Evolutionary conservation across 2,329 filamentous ascomycete genomes (phyloP).

Genomic region (Intubia oerlemansii): DNA sequence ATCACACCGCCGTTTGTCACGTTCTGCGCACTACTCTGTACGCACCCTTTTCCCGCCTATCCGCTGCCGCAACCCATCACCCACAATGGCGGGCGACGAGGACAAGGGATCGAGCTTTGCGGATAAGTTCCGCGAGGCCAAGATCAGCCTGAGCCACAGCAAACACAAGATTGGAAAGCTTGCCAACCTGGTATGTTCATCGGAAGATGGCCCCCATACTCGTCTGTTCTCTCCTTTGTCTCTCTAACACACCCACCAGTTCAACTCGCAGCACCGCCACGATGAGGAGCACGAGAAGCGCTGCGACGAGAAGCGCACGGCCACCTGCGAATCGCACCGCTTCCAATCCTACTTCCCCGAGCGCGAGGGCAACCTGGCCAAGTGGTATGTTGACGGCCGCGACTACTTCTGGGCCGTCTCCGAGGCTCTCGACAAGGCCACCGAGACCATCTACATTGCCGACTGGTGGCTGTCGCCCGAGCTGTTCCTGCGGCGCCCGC

Average conservation of each 20-base stretch:
- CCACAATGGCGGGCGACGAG: conserved; percentile 2
- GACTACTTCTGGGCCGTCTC: conserved; percentile 95
- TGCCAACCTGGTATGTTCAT: no score
- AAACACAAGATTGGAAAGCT: conserved; percentile 41
- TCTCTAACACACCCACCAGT: no score
- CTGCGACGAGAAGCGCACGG: conserved; percentile 61
- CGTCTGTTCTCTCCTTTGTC: neutral
- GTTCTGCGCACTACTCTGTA: no score
- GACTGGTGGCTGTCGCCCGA: conserved; percentile 96
- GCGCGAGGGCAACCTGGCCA: conserved; percentile 64
- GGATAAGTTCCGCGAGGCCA: conserved; percentile 32
- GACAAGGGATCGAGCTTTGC: conserved; percentile 11
- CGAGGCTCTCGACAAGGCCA: conserved; percentile 68
- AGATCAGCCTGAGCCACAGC: conserved; percentile 26
- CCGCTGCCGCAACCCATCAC: no score
- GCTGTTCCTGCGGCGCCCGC: conserved; percentile 66
- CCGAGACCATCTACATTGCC: conserved; percentile 84
- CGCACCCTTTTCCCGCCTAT: no score
- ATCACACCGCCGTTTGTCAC: no score
- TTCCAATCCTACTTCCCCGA: conserved; percentile 86
- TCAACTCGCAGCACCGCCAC: conserved; percentile 80
- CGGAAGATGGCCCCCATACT: conserved; percentile 16
- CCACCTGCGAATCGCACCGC: conserved; percentile 51
- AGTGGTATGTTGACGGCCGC: conserved; percentile 93
- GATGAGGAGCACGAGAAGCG: conserved; percentile 78